Evolutionary conservation across 2,329 filamentous ascomycete genomes (phyloP).

Genomic region (Epichloe typhina): DNA sequence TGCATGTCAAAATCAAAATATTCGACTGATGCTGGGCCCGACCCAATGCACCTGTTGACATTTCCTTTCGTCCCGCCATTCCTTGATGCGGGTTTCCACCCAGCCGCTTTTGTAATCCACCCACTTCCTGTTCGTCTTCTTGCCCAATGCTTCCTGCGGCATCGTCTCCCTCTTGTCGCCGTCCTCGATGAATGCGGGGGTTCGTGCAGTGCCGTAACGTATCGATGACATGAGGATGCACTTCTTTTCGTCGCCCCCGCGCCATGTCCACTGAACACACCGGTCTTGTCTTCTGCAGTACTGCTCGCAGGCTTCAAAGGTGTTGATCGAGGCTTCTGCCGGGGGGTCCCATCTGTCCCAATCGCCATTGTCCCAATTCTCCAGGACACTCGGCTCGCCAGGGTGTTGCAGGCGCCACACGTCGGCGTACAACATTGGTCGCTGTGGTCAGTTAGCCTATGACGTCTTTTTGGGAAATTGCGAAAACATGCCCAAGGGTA

Average conservation of each 20-base stretch:
- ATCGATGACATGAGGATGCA: constrained; percentile 17
- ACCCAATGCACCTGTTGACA: constrained; percentile 20
- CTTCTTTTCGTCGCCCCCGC: constrained; percentile 16
- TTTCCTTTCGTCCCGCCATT: constrained; percentile 14
- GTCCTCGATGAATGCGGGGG: constrained; percentile 12
- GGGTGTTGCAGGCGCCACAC: constrained; percentile 24
- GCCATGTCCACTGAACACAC: constrained; percentile 20
- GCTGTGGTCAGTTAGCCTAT: constrained; percentile 13
- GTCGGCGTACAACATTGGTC: constrained; percentile 24
- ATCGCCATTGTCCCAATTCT: constrained; percentile 21
- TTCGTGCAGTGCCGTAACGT: constrained; percentile 14
- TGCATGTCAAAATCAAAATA: constrained; percentile 1
- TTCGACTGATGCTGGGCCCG: constrained; percentile 12
- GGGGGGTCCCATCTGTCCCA: constrained; percentile 18
- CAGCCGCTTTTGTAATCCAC: constrained; percentile 20
- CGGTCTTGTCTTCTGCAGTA: constrained; percentile 13
- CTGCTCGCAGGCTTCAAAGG: constrained; percentile 15
- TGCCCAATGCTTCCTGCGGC: constrained; percentile 9
- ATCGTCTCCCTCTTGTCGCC: constrained; percentile 11
- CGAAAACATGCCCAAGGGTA: too few species aligned
- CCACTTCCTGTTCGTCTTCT: constrained; percentile 10
- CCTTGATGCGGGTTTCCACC: constrained; percentile 13
- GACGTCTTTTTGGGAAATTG: neutral
- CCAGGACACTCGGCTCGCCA: constrained; percentile 10
- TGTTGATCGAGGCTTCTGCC: constrained; percentile 13